Evolutionary conservation across 129 eudicot genomes (phyloP).

Genomic region (Lonicera japonica): DNA sequence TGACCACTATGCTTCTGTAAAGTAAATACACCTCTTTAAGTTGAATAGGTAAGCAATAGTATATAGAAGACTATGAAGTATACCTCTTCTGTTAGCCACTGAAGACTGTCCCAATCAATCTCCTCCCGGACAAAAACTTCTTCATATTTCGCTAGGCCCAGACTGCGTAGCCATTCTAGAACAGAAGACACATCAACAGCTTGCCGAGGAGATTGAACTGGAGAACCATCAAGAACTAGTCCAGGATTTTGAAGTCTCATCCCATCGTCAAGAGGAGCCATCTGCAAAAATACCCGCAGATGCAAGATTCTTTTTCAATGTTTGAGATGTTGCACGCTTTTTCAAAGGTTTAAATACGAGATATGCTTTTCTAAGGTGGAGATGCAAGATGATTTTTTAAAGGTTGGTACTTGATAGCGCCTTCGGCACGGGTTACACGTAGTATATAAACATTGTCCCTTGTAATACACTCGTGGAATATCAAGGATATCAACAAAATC

Average conservation of each 20-base stretch:
- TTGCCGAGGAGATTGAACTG: constrained; percentile 27
- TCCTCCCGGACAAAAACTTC: constrained; percentile 69
- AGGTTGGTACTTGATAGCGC: too few relatives aligned
- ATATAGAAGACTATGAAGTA: not conserved
- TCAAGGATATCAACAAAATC: too few relatives aligned
- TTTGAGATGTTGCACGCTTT: too few relatives aligned
- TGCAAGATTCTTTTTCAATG: too few relatives aligned
- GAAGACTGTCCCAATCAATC: constrained; percentile 79
- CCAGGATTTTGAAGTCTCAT: constrained; percentile 27
- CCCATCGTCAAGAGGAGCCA: constrained; percentile 22
- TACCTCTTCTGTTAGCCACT: constrained; percentile 90
- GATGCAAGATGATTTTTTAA: too few relatives aligned
- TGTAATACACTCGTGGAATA: too few relatives aligned
- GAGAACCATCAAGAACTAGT: constrained; percentile 52
- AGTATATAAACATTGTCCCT: too few relatives aligned
- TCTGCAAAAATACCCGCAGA: constrained; percentile 35
- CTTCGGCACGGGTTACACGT: too few relatives aligned
- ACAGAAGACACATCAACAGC: constrained; percentile 41
- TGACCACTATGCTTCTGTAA: not conserved
- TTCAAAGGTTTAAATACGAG: too few relatives aligned
- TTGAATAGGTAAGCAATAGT: not conserved
- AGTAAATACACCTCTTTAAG: not conserved
- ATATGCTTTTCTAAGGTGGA: too few relatives aligned
- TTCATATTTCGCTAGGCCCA: constrained; percentile 76
- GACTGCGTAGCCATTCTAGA: constrained; percentile 57